A percentile compares a stretch with the other conserved stretches of the same genome.
Conservation (phyloP, 345 rosid species). For the Acer saccharum region DNA sequence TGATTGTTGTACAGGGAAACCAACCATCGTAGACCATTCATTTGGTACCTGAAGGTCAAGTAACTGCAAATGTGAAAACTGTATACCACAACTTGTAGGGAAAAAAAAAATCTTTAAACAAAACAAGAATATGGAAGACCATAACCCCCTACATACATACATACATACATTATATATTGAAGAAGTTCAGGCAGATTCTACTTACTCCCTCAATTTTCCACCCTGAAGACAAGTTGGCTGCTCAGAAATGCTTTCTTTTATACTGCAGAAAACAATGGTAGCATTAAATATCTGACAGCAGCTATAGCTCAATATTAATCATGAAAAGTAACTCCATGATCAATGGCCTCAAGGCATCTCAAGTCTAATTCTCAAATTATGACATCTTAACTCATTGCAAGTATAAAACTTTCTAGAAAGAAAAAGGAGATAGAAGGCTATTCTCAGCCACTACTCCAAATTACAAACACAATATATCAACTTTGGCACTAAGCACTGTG, state of each 20-base stretch:
- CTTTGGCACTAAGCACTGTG: neutral
- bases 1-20: slow-evolving; percentile 87
- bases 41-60: slow-evolving; percentile 72
- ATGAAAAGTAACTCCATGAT: neutral
- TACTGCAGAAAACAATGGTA: slow-evolving; percentile 46
- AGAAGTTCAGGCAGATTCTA: slow-evolving; percentile 19
- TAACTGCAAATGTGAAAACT: slow-evolving; percentile 18
- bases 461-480: neutral
- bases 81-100: neutral
- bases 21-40: slow-evolving; percentile 93
- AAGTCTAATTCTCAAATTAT: neutral
- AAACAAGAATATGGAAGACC: neutral
- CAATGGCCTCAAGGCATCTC: slow-evolving; percentile 6
- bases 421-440: neutral
- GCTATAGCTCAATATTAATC: neutral
- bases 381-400: neutral
- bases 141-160: neutral
- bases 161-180: neutral
- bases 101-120: neutral
- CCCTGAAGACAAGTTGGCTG: slow-evolving; percentile 74
- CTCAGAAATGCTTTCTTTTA: slow-evolving; percentile 81
- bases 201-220: slow-evolving; percentile 94
- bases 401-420: neutral
- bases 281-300: neutral
- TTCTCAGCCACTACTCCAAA: slow-evolving; percentile 1